Conservation (phyloP, 176 grass and related monocot species). For the Eragrostis curvula region DNA sequence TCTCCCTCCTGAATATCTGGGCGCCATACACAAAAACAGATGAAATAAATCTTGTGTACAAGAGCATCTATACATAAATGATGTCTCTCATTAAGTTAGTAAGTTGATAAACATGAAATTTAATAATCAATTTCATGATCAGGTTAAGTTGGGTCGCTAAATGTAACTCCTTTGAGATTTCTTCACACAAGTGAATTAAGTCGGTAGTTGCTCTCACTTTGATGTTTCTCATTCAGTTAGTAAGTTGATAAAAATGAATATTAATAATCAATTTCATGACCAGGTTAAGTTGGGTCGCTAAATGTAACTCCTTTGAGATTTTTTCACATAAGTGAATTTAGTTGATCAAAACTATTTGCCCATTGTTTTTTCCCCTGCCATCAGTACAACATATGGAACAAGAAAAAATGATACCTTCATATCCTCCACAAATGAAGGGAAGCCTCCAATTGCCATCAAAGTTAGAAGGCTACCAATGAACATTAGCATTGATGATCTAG, state of each 20-base stretch:
- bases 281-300: not conserved
- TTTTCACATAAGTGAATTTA: not conserved
- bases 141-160: not conserved
- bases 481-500: slow-evolving; percentile 67
- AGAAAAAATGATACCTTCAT: slow-evolving; percentile 55
- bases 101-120: too few species aligned
- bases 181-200: not conserved
- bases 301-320: not conserved
- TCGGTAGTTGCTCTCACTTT: too few species aligned
- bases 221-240: too few species aligned
- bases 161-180: not conserved
- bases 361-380: not conserved
- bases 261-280: not conserved
- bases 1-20: slow-evolving; percentile 61
- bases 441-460: slow-evolving; percentile 77
- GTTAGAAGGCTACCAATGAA: slow-evolving; percentile 54
- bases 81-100: too few species aligned
- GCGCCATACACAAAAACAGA: not conserved
- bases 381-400: not conserved
- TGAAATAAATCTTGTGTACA: not conserved
- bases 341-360: not conserved
- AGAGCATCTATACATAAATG: too few species aligned
- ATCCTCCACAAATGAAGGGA: slow-evolving; percentile 77
- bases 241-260: too few species aligned
- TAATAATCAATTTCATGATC: not conserved